Evolutionary conservation across 2,329 filamentous ascomycete genomes (phyloP).

Genomic region (Venturiaceae sp.): DNA sequence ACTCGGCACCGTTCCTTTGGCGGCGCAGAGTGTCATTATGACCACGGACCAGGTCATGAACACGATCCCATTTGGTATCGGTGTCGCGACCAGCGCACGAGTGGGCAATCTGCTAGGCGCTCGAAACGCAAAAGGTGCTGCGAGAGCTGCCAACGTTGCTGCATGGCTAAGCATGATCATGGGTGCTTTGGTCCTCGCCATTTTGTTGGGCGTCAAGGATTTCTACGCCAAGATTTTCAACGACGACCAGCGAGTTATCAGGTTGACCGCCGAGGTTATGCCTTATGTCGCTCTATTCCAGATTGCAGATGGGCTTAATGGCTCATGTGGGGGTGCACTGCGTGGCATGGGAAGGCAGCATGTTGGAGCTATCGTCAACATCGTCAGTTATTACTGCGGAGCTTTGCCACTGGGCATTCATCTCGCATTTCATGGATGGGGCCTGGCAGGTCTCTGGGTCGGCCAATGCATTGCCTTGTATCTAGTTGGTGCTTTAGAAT

Average conservation of each 20-base stretch:
- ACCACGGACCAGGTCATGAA: slow-evolving; percentile 77
- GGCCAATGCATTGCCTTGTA: slow-evolving; percentile 67
- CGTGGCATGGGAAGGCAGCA: slow-evolving; percentile 82
- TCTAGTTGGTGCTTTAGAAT: slow-evolving; percentile 67
- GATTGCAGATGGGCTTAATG: slow-evolving; percentile 80
- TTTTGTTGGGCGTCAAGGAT: slow-evolving; percentile 61
- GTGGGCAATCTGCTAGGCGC: slow-evolving; percentile 74
- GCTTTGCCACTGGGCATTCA: slow-evolving; percentile 75
- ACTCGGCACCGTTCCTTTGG: slow-evolving; percentile 67
- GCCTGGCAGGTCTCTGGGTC: slow-evolving; percentile 69
- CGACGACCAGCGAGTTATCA: slow-evolving; percentile 61
- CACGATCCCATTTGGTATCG: slow-evolving; percentile 79
- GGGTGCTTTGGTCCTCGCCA: slow-evolving; percentile 55
- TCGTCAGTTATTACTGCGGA: slow-evolving; percentile 74
- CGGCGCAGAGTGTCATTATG: slow-evolving; percentile 84
- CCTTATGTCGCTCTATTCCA: slow-evolving; percentile 85
- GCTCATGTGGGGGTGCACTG: slow-evolving; percentile 70
- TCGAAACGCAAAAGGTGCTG: slow-evolving; percentile 53
- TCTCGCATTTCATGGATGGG: slow-evolving; percentile 81
- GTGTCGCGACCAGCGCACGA: slow-evolving; percentile 68
- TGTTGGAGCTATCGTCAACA: slow-evolving; percentile 72
- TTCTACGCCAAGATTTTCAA: slow-evolving; percentile 75
- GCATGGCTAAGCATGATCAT: slow-evolving; percentile 63
- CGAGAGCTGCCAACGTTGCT: slow-evolving; percentile 63
- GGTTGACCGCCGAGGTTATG: slow-evolving; percentile 66